phyloP scores from a whole-genome alignment of 495 filamentous ascomycete genomes.

The Aspergillus sparsus region DNA sequence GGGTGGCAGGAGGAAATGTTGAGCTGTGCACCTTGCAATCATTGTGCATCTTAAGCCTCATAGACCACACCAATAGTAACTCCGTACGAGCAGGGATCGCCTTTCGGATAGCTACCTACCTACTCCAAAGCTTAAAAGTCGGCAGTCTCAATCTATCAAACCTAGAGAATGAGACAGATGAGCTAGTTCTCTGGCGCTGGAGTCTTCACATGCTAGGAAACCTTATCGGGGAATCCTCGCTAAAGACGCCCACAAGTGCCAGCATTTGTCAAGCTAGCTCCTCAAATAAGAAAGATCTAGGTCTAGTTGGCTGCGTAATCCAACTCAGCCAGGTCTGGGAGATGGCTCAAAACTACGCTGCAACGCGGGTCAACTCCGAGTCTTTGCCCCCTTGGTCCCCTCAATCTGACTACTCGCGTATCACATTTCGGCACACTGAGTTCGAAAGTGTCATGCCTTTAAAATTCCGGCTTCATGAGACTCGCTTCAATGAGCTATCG shows the following conservation, averaged over 20 bases:
- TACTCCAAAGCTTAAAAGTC: conserved; percentile 4
- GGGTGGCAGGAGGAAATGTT: conserved; percentile 6
- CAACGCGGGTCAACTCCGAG: background rate
- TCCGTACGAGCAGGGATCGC: conserved; percentile 5
- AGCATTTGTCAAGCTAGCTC: background rate
- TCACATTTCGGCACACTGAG: conserved; percentile 17
- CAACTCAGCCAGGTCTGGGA: conserved; percentile 17
- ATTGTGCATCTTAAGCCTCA: conserved; percentile 10
- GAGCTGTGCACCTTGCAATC: conserved; percentile 12
- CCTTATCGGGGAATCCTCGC: conserved; percentile 3
- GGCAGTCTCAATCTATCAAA: conserved; percentile 2
- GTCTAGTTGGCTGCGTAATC: conserved; percentile 10
- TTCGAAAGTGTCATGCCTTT: conserved; percentile 16
- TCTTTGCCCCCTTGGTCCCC: conserved; percentile 13
- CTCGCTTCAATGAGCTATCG: conserved; percentile 11
- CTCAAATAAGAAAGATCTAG: conserved; percentile 2
- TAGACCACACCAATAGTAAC: conserved; percentile 8
- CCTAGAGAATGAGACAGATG: conserved; percentile 11
- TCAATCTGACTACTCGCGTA: conserved; percentile 15
- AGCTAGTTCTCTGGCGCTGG: conserved; percentile 11
- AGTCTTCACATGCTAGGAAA: conserved; percentile 17
- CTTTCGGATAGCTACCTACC: conserved; percentile 2
- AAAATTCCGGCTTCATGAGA: conserved; percentile 14
- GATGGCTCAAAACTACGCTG: conserved; percentile 13
- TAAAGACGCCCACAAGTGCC: background rate